phyloP scores from a whole-genome alignment of 2,329 filamentous ascomycete species.

The Plenodomus biglobosus region DNA sequence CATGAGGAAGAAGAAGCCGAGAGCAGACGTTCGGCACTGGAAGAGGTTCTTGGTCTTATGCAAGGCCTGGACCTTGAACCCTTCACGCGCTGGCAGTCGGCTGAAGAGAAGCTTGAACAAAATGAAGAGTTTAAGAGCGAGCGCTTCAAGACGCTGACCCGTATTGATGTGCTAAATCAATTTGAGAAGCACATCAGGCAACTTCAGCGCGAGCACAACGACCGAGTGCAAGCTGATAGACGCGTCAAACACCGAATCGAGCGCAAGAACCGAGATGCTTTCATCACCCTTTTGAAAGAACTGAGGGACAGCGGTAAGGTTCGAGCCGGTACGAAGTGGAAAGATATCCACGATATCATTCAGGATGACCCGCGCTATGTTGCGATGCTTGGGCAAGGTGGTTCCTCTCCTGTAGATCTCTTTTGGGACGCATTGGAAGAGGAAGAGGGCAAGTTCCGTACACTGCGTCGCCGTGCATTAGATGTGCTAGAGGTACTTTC shows the following conservation, averaged over 20 bases:
- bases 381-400: constrained; percentile 78
- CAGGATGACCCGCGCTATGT: constrained; percentile 80
- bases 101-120: constrained; percentile 76
- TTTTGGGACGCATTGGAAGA: constrained; percentile 97
- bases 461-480: constrained; percentile 77
- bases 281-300: constrained; percentile 72
- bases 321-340: constrained; percentile 90
- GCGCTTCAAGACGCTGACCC: constrained; percentile 82
- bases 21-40: constrained; percentile 77
- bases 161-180: constrained; percentile 85
- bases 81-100: constrained; percentile 93
- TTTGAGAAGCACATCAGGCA: constrained; percentile 96
- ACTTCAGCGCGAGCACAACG: constrained; percentile 88
- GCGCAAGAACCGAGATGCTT: constrained; percentile 82
- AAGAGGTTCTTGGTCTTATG: constrained; percentile 76
- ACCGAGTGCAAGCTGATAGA: constrained; percentile 85
- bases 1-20: constrained; percentile 74
- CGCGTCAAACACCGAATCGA: constrained; percentile 77
- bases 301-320: constrained; percentile 76
- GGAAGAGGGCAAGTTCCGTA: constrained; percentile 83
- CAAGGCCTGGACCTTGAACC: constrained; percentile 82
- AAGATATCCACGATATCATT: constrained; percentile 72
- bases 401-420: constrained; percentile 83
- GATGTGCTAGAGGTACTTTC: constrained; percentile 83
- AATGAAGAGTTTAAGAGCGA: constrained; percentile 75